A percentile compares a stretch with the other conserved stretches of the same genome.
These are phyloP conservation scores for Pseudopyricularia javanii DNA, from an alignment of 2,329 filamentous ascomycete genomes.

Conservation along the genomic window DNA sequence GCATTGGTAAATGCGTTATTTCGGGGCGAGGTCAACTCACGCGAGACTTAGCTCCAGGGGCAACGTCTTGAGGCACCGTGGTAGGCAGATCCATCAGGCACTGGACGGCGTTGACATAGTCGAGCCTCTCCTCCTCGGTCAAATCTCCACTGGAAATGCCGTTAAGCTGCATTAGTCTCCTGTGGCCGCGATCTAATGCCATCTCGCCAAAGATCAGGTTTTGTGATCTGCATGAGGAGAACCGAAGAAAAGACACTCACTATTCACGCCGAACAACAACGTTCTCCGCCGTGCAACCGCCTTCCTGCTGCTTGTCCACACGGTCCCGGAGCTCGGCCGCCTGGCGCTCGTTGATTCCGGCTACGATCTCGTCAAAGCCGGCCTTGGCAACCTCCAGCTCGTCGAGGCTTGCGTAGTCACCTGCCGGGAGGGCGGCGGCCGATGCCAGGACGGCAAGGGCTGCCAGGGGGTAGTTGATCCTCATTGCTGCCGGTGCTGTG, in stretches of 20 bases:
- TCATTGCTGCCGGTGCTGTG: background rate
- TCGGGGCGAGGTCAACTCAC: background rate
- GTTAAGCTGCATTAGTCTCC: background rate
- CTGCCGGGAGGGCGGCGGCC: background rate
- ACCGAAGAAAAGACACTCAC: slow-evolving; percentile 10
- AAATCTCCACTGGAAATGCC: slow-evolving; percentile 14
- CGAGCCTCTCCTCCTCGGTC: slow-evolving; percentile 16
- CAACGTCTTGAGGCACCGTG: slow-evolving; percentile 13
- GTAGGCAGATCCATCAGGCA: slow-evolving; percentile 21
- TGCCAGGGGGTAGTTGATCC: background rate
- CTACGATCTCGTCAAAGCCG: background rate
- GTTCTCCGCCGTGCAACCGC: slow-evolving; percentile 12
- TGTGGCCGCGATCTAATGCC: background rate
- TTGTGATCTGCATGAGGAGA: too few relatives aligned
- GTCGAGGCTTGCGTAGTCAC: too few relatives aligned
- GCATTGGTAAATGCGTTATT: too few relatives aligned
- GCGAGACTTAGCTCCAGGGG: slow-evolving; percentile 21
- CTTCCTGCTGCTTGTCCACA: background rate
- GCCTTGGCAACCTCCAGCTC: background rate
- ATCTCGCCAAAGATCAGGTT: background rate
- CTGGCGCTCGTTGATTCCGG: background rate
- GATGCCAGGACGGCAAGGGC: background rate
- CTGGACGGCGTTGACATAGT: slow-evolving; percentile 23
- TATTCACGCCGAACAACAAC: slow-evolving; percentile 16
- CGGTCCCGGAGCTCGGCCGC: background rate